Evolutionary conservation across 768 basidiomycete genomes (phyloP), one percentile per base, ranked within the genome.

Genomic region (Gelatoporia subvermispora): DNA sequence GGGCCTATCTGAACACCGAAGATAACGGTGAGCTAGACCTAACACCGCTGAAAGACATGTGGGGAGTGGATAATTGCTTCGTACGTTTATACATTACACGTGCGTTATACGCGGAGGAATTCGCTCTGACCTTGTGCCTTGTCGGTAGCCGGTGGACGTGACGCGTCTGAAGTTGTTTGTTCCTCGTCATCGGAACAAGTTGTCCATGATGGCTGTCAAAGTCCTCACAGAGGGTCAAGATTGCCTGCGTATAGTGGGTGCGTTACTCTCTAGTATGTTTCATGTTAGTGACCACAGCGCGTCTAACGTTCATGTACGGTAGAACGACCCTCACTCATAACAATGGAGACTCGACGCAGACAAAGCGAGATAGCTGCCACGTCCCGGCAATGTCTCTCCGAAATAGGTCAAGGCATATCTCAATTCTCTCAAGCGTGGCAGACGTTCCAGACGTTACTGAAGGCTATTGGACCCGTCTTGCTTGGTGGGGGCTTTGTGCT

Each of bases 391-490:
- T 15, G 37, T 17, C 16, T 23, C 16, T 3, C 39, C 17, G 45
- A 39, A 13, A 7, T 36, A 36, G 16, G 8, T 40, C 23, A 39
- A 24, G 24, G 37, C 39, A 20, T 28, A 17, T 4, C n/a, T 20
- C 16, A 45, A 25, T 23, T 11, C 35, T 7, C 21, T n/a, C 20
- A 65, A 39, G 53, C 58, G 23, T 43, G 58, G 40, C 59, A 51
- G 48, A 40, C 55, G 11, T 52, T 65, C 36, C 60, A 61, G 45
- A 47, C 49, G 21, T 60, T 56, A 1, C 49, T 66, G 7, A 31
- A 31, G 13, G 28, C 28, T 13, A 31, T 31, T 31, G 28, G 28
- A 7, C 28, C 28, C 13, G 28, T 31, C 7, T 13, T 31, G 28
- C 28, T 31, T 31, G 28, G 28, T 31, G 28, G 28, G 13, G 28